A percentile compares a stretch with the other conserved stretches of the same genome.
These are phyloP conservation scores for Acer yangbiense DNA, from an alignment of 345 rosid species.

Conservation along the genomic window DNA sequence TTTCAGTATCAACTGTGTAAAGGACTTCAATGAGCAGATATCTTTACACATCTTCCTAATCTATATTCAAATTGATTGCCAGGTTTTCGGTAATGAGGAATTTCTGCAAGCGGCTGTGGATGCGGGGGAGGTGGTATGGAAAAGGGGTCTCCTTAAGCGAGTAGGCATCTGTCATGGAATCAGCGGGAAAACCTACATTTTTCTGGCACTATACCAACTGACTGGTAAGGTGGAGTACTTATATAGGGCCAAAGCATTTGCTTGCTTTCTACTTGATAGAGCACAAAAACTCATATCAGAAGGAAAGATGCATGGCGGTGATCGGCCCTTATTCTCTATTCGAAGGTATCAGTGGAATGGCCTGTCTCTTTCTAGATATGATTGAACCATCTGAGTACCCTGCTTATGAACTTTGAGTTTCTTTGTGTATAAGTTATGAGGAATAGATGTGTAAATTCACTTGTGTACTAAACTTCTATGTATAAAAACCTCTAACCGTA, in stretches of 20 bases:
- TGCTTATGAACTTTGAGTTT: slow-evolving; percentile 51
- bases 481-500: neutral
- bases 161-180: slow-evolving; percentile 77
- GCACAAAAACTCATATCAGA: slow-evolving; percentile 50
- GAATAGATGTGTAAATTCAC: neutral
- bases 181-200: slow-evolving; percentile 35
- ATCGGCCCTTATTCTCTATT: slow-evolving; percentile 57
- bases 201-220: slow-evolving; percentile 54
- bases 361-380: slow-evolving; percentile 60
- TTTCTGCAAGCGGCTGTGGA: slow-evolving; percentile 66
- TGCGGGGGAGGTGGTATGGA: slow-evolving; percentile 70
- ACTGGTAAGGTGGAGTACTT: slow-evolving; percentile 51
- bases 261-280: slow-evolving; percentile 62
- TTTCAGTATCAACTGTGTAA: neutral
- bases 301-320: slow-evolving; percentile 69
- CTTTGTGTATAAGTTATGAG: neutral
- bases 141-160: slow-evolving; percentile 65
- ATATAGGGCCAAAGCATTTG: slow-evolving; percentile 63
- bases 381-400: slow-evolving; percentile 59
- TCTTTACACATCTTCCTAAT: neutral
- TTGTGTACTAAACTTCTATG: neutral
- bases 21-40: too few species aligned
- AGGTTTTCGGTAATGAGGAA: slow-evolving; percentile 62
- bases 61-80: slow-evolving; percentile 18
- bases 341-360: slow-evolving; percentile 72